Conservation (phyloP, 2,329 filamentous ascomycete species). For the Fusarium sp. region DNA sequence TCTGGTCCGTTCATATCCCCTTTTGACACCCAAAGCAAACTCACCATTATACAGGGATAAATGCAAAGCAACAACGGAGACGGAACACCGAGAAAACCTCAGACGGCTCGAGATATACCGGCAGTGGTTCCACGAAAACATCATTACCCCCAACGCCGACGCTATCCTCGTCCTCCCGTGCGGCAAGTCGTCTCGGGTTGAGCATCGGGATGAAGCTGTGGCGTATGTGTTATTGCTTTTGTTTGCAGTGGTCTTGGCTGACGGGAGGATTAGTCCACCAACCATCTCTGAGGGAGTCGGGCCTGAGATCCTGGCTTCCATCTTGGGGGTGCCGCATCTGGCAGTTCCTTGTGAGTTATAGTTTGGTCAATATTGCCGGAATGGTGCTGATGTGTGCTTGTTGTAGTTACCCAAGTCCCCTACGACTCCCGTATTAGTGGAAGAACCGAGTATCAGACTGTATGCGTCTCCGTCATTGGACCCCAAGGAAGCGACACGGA, state of each 20-base stretch:
- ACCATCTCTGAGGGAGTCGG: conserved; percentile 41
- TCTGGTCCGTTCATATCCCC: conserved; percentile 44
- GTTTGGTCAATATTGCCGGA: neutral
- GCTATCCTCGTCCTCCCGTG: conserved; percentile 48
- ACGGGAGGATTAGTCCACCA: conserved; percentile 42
- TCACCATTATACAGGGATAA: conserved; percentile 32
- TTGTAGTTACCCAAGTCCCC: conserved; percentile 46
- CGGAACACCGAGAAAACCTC: conserved; percentile 18
- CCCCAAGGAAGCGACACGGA: conserved; percentile 41
- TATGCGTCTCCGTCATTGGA: conserved; percentile 49
- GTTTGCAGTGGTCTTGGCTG: conserved; percentile 15
- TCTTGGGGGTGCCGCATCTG: conserved; percentile 49
- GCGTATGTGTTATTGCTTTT: conserved; percentile 38
- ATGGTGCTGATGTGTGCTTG: conserved; percentile 15
- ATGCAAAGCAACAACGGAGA: conserved; percentile 25
- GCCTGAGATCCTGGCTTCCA: conserved; percentile 42
- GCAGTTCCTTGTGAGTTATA: conserved; percentile 50
- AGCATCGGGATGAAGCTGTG: conserved; percentile 44
- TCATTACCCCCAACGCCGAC: conserved; percentile 40
- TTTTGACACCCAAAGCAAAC: neutral
- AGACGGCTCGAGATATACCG: conserved; percentile 45
- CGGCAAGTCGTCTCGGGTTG: conserved; percentile 22
- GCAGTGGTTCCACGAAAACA: conserved; percentile 48
- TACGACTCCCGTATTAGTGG: conserved; percentile 48
- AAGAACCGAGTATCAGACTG: conserved; percentile 44